Percentiles rank a stretch among this genome's conserved stretches.
Evolutionary conservation across 1,139 yeast species (phyloP).

Genomic region (Yamadazyma epiphylla): DNA sequence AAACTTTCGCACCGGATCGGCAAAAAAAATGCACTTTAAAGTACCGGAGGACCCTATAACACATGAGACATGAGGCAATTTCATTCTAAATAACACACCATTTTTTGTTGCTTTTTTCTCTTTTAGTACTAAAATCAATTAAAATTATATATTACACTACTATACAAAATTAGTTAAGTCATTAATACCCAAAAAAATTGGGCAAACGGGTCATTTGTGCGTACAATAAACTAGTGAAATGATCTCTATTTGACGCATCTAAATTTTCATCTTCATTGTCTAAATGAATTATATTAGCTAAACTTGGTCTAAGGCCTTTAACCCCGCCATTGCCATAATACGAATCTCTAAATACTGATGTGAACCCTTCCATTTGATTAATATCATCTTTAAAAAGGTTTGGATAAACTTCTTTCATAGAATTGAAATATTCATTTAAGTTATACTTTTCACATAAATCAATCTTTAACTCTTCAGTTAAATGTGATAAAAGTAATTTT

Average conservation of each 20-base stretch:
- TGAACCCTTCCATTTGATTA: conserved; percentile 3
- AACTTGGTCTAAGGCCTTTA: conserved; percentile 6
- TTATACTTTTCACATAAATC: conserved; percentile 13
- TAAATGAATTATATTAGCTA: conserved; percentile 9
- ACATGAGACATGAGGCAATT: too few species aligned
- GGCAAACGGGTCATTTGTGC: conserved; percentile 14
- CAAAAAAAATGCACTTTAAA: too few species aligned
- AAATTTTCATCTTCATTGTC: conserved; percentile 1
- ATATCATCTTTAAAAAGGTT: conserved; percentile 14
- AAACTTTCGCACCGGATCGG: too few species aligned
- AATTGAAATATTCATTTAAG: conserved; percentile 15
- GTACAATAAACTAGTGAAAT: conserved; percentile 6
- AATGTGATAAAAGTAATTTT: conserved; percentile 14
- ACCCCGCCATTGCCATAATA: not conserved
- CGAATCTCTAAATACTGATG: conserved; percentile 2
- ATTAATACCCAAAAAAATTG: conserved; percentile 2
- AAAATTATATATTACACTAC: too few species aligned
- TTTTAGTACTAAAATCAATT: too few species aligned
- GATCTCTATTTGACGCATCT: not conserved
- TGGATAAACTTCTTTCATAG: conserved; percentile 17
- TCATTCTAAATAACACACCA: too few species aligned
- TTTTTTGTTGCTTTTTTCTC: too few species aligned
- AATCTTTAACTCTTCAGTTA: conserved; percentile 9
- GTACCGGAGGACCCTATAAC: too few species aligned
- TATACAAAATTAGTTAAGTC: conserved; percentile 3